Base-by-base conservation (phyloP, 768 basidiomycete genomes). In the Leccinum obscurum region DNA sequence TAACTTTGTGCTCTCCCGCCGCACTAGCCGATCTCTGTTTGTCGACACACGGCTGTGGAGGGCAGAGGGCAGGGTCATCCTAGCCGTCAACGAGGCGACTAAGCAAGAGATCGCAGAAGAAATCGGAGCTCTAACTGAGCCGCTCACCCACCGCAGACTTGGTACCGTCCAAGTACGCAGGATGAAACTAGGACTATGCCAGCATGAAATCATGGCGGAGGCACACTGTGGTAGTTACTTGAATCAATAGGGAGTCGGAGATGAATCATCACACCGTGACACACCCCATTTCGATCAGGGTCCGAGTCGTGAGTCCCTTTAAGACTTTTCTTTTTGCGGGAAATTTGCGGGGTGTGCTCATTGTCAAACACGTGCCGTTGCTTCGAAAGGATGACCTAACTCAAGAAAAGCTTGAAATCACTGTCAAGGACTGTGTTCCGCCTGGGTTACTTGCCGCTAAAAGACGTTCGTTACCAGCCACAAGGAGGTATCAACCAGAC, bases 1-100 rank as follows among this genome's bases (percentile, higher is more conserved):
- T 28, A 28, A 28, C 28, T 55, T 58, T 10, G 22, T 24, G 32
- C 48, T 28, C 46, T 61, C 44, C 22, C 57, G 44, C 49, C 54
- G 22, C 24, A 20, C 41, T 13, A 28, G 20, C 57, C 60, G 37
- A 68, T 59, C 15, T 52, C 58, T 46, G 59, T 60, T 56, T 59
- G 34, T 60, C 51, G 20, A 26, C 59, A 52, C 64, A 55, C 72
- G 98, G 96, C 96, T 55, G 93, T 99, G 14, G 96, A 98, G 74
- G 96, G 96, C 52, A 98, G 96, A 98, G 74, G 96, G 96, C 52
- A 98, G 96, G 95, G 98, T 99, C 58, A 92, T 99, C 51, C 82
- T 98, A 56, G 93, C 96, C 54, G 96, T 94, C 37, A 92, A 92
- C 64, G 97, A 99, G 73, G 91, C 97, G 6, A 95, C 94, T 0